phyloP scores from a whole-genome alignment of 371 early-diverging fungal species.

The Rhizopus sp. region DNA sequence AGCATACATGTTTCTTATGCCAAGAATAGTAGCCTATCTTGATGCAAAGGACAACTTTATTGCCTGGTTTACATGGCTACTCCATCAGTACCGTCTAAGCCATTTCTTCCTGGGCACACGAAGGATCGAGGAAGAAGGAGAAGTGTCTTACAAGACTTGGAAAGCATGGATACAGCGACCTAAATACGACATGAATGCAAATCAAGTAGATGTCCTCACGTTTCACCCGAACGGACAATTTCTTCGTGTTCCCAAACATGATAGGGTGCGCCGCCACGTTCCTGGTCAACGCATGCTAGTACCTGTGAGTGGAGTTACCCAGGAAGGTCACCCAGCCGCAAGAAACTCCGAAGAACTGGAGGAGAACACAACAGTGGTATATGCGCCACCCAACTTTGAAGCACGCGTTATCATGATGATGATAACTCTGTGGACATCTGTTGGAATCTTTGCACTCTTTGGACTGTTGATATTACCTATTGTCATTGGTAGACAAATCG shows the following conservation, averaged over 20 bases:
- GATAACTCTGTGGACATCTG: constrained; percentile 51
- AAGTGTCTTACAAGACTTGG: constrained; percentile 11
- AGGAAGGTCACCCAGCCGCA: constrained; percentile 3
- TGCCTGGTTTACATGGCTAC: constrained; percentile 24
- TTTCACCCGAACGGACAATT: constrained; percentile 6
- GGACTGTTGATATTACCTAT: constrained; percentile 29
- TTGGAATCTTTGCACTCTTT: constrained; percentile 36
- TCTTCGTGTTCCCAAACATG: constrained; percentile 20
- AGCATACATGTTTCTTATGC: constrained; percentile 64
- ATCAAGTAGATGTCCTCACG: background rate
- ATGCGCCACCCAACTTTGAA: constrained; percentile 65
- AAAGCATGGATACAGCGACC: constrained; percentile 14
- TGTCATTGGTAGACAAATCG: constrained; percentile 34
- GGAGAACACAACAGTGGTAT: constrained; percentile 54
- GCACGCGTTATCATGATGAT: constrained; percentile 48
- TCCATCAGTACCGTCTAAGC: constrained; percentile 65
- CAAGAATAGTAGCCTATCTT: constrained; percentile 27
- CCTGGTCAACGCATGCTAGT: constrained; percentile 18
- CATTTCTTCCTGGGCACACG: constrained; percentile 78
- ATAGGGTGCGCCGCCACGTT: background rate
- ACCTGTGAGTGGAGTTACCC: constrained; percentile 1
- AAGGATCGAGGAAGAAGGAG: constrained; percentile 53
- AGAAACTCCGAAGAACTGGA: constrained; percentile 17
- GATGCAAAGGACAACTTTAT: constrained; percentile 56
- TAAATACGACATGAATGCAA: background rate